Base-by-base conservation (phyloP, 1,139 yeast genomes). In the Kodamaea ohmeri region DNA sequence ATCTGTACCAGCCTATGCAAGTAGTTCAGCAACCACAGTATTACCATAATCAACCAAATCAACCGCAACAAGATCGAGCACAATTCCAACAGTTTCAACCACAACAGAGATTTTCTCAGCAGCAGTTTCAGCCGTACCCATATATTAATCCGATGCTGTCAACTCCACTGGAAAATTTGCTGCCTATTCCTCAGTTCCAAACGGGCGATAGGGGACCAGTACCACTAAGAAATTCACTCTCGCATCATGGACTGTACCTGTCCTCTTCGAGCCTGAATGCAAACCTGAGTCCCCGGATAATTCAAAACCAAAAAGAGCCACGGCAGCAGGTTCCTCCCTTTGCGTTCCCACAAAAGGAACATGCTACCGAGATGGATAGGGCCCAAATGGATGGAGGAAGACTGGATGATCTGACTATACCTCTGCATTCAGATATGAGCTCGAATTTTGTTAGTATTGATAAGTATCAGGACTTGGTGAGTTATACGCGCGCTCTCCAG, bases 381-480 rank as follows among this genome's bases (percentile, higher is more conserved):
- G n/a, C n/a, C n/a, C n/a, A n/a, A n/a, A n/a, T n/a, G n/a, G n/a
- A n/a, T n/a, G n/a, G n/a, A n/a, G n/a, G n/a, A n/a, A n/a, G n/a
- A n/a, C n/a, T n/a, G n/a, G n/a, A n/a, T n/a, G n/a, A n/a, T n/a
- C n/a, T n/a, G n/a, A 24, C 6, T 6, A 13, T 13, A 24, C 25
- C 25, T 5, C 6, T 9, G n/a, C 12, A 25, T 12, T 6, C 6
- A 9, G 16, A 4, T n/a, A 7, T n/a, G 26, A 13, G 4, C 28
- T n/a, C 30, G 16, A 27, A 35, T n/a, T 49, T 12, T 27, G 64
- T 67, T 12, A 51, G 63, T 11, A 44, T 60, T 39, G 52, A 58
- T 2, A 54, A 55, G 41, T 67, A 66, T 44, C 65, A 64, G 38
- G 67, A 65, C 35, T 53, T 67, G 36, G 61, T 64, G 17, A 49